Conservation (phyloP, 2,329 filamentous ascomycete genomes). For the Penicillium sp. region DNA sequence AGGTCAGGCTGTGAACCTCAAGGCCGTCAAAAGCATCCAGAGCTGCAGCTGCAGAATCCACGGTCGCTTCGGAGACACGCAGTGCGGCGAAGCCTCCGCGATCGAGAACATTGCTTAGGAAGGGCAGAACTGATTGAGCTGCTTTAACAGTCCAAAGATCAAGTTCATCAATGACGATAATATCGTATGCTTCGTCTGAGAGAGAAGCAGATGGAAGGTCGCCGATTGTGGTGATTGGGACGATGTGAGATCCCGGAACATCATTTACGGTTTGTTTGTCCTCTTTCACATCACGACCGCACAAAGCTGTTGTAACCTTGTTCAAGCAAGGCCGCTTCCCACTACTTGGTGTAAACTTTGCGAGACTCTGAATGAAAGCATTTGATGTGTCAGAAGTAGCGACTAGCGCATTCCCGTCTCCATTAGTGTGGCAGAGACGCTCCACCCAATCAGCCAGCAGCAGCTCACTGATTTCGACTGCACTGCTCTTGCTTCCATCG, state of each 20-base stretch:
- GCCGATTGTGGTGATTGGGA: slow-evolving; percentile 10
- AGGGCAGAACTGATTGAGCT: slow-evolving; percentile 7
- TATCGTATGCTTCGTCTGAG: slow-evolving; percentile 20
- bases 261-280: neutral
- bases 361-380: slow-evolving; percentile 16
- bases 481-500: slow-evolving; percentile 8
- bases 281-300: slow-evolving; percentile 3
- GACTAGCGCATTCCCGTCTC: slow-evolving; percentile 20
- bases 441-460: slow-evolving; percentile 26
- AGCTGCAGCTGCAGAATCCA: slow-evolving; percentile 9
- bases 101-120: slow-evolving; percentile 16
- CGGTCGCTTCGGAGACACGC: slow-evolving; percentile 14
- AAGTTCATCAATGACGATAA: slow-evolving; percentile 24
- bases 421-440: slow-evolving; percentile 26
- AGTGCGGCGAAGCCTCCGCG: slow-evolving; percentile 22
- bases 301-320: slow-evolving; percentile 22
- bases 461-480: slow-evolving; percentile 15
- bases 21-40: slow-evolving; percentile 18
- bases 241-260: slow-evolving; percentile 11
- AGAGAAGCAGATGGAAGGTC: slow-evolving; percentile 17
- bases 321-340: slow-evolving; percentile 22
- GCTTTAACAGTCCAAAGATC: slow-evolving; percentile 18
- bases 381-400: slow-evolving; percentile 9
- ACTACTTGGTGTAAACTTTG: neutral
- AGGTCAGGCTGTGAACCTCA: slow-evolving; percentile 20